A percentile compares a stretch with the other conserved stretches of the same genome.
Evolutionary conservation across 495 filamentous ascomycete genomes (phyloP).

Genomic region (Acidiella bohemica): DNA sequence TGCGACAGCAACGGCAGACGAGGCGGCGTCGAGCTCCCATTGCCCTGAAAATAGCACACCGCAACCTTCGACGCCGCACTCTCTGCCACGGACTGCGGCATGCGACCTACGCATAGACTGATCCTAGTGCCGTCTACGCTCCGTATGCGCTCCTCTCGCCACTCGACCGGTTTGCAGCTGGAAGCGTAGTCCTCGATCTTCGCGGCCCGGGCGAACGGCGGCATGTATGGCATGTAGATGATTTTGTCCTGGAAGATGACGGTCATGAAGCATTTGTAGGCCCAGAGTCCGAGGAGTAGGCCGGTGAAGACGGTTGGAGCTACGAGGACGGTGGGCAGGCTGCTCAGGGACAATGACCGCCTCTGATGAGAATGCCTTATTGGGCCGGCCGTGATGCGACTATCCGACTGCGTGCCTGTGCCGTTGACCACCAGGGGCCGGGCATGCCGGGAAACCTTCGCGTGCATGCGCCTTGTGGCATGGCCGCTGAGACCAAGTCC

Average conservation of each 20-base stretch:
- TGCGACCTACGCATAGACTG: conserved; percentile 40
- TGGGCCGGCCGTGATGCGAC: no score
- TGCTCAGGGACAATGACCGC: no score
- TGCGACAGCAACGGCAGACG: conserved; percentile 55
- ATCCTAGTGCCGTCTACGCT: conserved; percentile 48
- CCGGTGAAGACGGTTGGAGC: conserved; percentile 56
- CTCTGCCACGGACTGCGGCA: conserved; percentile 3
- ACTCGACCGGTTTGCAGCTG: conserved; percentile 45
- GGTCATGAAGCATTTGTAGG: conserved; percentile 72
- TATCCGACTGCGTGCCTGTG: no score
- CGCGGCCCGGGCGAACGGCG: conserved; percentile 45
- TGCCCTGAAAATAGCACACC: conserved; percentile 29
- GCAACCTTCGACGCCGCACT: neutral
- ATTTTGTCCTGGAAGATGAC: conserved; percentile 72
- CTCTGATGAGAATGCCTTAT: no score
- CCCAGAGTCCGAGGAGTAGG: conserved; percentile 53
- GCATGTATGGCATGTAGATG: conserved; percentile 65
- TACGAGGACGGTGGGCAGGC: conserved; percentile 42
- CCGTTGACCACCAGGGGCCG: no score
- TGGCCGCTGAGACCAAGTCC: no score
- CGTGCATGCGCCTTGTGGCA: no score
- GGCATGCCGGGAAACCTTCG: no score
- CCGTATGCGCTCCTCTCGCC: conserved; percentile 44
- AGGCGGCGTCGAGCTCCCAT: conserved; percentile 55
- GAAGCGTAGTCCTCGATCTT: conserved; percentile 46